Evolutionary conservation across 1,139 yeast species (phyloP), one percentile per base, ranked within the genome.

Genomic region (Hemisphaericaspora subhashii): DNA sequence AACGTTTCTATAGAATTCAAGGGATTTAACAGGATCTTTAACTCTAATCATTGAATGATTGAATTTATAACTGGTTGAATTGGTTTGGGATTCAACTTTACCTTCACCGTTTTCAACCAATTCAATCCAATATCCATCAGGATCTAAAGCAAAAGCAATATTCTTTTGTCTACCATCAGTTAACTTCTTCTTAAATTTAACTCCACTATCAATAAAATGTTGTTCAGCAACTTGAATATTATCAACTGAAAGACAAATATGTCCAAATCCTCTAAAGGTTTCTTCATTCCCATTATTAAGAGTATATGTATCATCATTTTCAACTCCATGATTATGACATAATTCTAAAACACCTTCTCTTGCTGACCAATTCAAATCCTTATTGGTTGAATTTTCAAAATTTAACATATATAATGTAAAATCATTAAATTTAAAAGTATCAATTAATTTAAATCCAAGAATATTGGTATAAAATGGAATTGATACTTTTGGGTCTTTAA

Each of bases 41-140:
- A 92, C 85, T 55, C 98, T 79, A 50, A 90, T 75, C 98, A 92
- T 92, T 12, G 95, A 70, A 64, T 92, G 98, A 66, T 92, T 92
- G 64, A 92, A 77, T 50, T 76, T 75, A 62, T 81, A 79, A 35
- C 75, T 70, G 9, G 66, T 41, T 5, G 54, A 42, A 40, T 74
- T 66, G 26, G 78, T 68, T 30, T 55, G 59, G 21, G 54, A 67
- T 20, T 64, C 74, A 20, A 52, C 52, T 52, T 73, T 69, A 53
- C 60, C 60, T 35, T 66, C 55, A 22, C 66, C 72, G 57, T 89
- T 82, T 54, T 81, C 82, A 51, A 90, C 77, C 55, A 92, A 69
- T 69, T 92, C 98, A 53, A 92, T 77, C 98, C 98, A 92, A 68
- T 92, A 92, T 50, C 94, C 94, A 64, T 92, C 92, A 4, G 98